Percentiles rank a stretch among this genome's conserved stretches.
Evolutionary conservation across 176 grass and related monocot species (phyloP).

Genomic region (Raddia guianensis): DNA sequence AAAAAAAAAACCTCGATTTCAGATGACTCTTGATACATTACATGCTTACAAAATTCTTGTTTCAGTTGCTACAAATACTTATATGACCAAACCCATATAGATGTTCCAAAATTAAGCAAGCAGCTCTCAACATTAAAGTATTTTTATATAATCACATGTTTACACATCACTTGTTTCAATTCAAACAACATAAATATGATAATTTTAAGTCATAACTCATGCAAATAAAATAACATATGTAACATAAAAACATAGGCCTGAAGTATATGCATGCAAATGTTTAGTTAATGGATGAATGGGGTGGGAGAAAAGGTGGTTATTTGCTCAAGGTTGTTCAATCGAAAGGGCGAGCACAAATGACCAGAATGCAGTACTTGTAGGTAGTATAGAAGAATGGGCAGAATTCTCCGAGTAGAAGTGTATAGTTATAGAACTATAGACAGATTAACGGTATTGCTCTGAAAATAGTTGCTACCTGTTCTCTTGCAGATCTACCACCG

Average conservation of each 20-base stretch:
- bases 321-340: background rate
- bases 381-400: background rate
- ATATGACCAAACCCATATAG: no score
- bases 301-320: background rate
- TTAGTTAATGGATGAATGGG: background rate
- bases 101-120: no score
- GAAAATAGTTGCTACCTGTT: no score
- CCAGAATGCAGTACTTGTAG: background rate
- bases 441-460: no score
- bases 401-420: background rate
- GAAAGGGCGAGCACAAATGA: background rate
- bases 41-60: no score
- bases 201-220: background rate
- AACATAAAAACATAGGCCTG: background rate
- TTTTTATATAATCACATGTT: slow-evolving; percentile 12
- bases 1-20: no score
- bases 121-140: no score
- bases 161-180: background rate
- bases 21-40: no score
- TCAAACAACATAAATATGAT: background rate
- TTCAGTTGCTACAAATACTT: no score
- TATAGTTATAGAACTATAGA: background rate
- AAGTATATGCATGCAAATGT: background rate
- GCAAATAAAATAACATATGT: no score
- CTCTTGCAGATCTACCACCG: no score